Base-by-base conservation (phyloP, 371 early-diverging fungal species). In the Mucor piriformis region DNA sequence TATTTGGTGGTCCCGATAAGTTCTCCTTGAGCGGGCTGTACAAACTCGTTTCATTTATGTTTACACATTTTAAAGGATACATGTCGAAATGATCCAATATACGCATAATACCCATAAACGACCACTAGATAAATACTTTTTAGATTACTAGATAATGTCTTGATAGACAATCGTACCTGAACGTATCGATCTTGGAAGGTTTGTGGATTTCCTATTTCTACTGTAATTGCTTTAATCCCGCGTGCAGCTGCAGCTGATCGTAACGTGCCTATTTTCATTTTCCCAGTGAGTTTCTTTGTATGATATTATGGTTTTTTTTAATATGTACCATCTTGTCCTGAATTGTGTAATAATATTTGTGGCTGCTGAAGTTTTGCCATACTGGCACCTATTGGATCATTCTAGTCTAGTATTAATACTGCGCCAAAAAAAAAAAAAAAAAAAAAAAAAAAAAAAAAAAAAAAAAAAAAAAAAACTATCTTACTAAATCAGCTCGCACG, bases 291-390 rank as follows among this genome's bases (percentile, higher is more conserved):
- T 32, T 6, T 27, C 27, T 8, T 25, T 3, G 7, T 47, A 27
- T 23, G n/a, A 10, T 10, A 12, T 4, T 37, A 6, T 37, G 3
- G 15, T n/a, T 13, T 37, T 37, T 44, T 13, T 15, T n/a, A 33
- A 32, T 32, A 42, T 20, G 4, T 50, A 66, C 73, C 73, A 53
- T 73, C 73, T 52, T 73, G 73, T 27, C 73, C 73, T 29, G 73
- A 73, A 42, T 73, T 73, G 57, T 73, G 73, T n/a, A 73, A 52
- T 18, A 73, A 56, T 50, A 92, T 85, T 74, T 95, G 94, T 12
- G 95, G 95, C 48, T 93, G 90, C 70, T 93, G 93, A 21, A 95
- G 73, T 24, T 86, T 88, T 0, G 95, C 95, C 89, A 95, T 83
- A 7, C 73, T 78, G 0, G 87, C 85, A 1, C 89, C 83, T 2